phyloP scores from a whole-genome alignment of 441 rosid genomes.

The Geranium incanum region DNA sequence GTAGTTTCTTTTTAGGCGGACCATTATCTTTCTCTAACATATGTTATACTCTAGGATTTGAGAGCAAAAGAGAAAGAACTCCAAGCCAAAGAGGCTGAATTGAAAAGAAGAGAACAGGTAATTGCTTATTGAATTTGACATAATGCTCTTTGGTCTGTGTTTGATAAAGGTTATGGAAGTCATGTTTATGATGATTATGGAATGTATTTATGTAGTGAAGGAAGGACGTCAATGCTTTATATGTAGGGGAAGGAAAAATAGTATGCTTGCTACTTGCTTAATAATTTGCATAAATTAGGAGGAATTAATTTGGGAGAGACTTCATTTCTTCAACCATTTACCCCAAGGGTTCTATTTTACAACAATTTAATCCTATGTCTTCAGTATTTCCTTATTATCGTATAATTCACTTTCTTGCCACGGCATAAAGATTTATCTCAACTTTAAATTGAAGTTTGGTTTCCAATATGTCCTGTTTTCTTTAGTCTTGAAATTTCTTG shows the following conservation, averaged over 20 bases:
- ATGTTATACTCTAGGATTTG: conserved; percentile 45
- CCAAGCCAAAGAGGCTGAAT: conserved; percentile 88
- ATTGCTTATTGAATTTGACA: conserved; percentile 12
- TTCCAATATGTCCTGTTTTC: not conserved
- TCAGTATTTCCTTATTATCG: not conserved
- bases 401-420: not conserved
- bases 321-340: not conserved
- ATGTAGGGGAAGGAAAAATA: not conserved
- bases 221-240: conserved; percentile 1
- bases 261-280: not conserved
- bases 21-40: conserved; percentile 4
- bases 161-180: not conserved
- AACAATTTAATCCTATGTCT: not conserved
- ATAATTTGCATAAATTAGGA: not conserved
- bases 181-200: not conserved
- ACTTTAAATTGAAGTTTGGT: not conserved
- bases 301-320: not conserved
- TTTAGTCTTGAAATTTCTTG: conserved; percentile 11
- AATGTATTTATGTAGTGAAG: conserved; percentile 1
- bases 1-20: conserved; percentile 4
- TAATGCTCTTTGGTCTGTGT: not conserved
- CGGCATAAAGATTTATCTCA: not conserved
- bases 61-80: conserved; percentile 85
- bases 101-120: conserved; percentile 80
- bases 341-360: not conserved